Evolutionary conservation across 371 early-diverging fungal genomes (phyloP).

Genomic region (Rhizopus sp.): DNA sequence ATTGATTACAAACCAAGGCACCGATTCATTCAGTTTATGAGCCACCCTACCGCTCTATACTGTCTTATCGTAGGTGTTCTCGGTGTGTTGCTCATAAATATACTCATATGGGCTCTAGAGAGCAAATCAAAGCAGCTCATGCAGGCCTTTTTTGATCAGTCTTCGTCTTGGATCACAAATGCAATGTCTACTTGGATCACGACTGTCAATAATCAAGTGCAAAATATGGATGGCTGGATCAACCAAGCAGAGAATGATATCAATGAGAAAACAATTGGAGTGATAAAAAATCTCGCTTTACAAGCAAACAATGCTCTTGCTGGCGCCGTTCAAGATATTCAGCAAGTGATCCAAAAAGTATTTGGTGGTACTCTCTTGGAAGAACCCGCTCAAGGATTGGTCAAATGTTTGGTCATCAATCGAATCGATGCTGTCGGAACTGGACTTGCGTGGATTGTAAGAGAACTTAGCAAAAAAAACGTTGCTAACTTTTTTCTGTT

Average conservation of each 20-base stretch:
- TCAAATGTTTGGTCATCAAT: constrained; percentile 33
- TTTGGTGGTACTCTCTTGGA: constrained; percentile 40
- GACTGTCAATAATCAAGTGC: neutral
- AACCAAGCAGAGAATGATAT: constrained; percentile 23
- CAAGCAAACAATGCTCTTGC: constrained; percentile 33
- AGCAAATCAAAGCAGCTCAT: neutral
- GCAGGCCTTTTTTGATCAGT: constrained; percentile 1
- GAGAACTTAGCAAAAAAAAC: constrained; percentile 7
- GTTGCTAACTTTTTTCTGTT: neutral
- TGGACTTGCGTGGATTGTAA: constrained; percentile 48
- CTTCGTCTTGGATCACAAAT: constrained; percentile 4
- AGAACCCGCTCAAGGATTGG: constrained; percentile 29
- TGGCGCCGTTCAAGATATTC: constrained; percentile 25
- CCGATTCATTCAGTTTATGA: constrained; percentile 25
- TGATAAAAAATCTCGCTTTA: constrained; percentile 22
- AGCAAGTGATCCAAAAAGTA: constrained; percentile 13
- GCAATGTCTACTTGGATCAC: constrained; percentile 12
- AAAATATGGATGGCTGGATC: constrained; percentile 32
- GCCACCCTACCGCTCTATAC: constrained; percentile 29
- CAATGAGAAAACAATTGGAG: constrained; percentile 30
- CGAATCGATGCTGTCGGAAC: constrained; percentile 39
- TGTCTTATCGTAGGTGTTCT: constrained; percentile 30
- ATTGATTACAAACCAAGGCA: neutral
- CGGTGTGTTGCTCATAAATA: constrained; percentile 17
- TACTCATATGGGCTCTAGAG: constrained; percentile 1